Conservation (phyloP, 2,329 filamentous ascomycete genomes). For the Sphaerulina musiva region DNA sequence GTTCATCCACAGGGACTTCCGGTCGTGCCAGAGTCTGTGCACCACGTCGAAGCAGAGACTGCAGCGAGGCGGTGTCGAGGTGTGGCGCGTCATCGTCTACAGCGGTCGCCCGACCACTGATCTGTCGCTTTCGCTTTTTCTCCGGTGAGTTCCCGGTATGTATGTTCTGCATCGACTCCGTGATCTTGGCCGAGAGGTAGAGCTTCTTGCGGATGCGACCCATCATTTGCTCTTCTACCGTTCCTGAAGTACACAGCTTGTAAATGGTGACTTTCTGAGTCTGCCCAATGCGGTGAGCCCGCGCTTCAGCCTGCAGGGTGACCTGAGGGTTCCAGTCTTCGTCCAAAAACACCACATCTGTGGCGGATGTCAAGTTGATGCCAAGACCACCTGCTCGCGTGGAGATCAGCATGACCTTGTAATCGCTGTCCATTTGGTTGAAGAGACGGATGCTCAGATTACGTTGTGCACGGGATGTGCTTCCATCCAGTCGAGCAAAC, state of each 20-base stretch:
- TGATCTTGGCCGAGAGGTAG: conserved; percentile 55
- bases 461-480: conserved; percentile 43
- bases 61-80: conserved; percentile 48
- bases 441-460: conserved; percentile 51
- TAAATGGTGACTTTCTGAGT: conserved; percentile 50
- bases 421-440: conserved; percentile 41
- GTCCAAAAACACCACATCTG: conserved; percentile 52
- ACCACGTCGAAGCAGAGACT: conserved; percentile 50
- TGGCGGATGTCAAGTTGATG: conserved; percentile 50
- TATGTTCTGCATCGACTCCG: conserved; percentile 52
- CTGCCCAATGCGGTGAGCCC: conserved; percentile 52
- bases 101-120: conserved; percentile 23
- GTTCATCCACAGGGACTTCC: conserved; percentile 50
- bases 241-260: conserved; percentile 52
- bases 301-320: conserved; percentile 49
- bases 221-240: conserved; percentile 55
- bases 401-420: conserved; percentile 51
- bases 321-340: conserved; percentile 52
- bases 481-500: conserved; percentile 47
- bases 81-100: conserved; percentile 48
- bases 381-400: conserved; percentile 52
- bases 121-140: conserved; percentile 31
- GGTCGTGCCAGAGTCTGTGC: conserved; percentile 48
- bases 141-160: conserved; percentile 35
- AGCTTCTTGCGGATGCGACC: conserved; percentile 55